These are phyloP conservation scores for Penicillium concentricum DNA, from an alignment of 2,329 filamentous ascomycete genomes.

Conservation along the genomic window DNA sequence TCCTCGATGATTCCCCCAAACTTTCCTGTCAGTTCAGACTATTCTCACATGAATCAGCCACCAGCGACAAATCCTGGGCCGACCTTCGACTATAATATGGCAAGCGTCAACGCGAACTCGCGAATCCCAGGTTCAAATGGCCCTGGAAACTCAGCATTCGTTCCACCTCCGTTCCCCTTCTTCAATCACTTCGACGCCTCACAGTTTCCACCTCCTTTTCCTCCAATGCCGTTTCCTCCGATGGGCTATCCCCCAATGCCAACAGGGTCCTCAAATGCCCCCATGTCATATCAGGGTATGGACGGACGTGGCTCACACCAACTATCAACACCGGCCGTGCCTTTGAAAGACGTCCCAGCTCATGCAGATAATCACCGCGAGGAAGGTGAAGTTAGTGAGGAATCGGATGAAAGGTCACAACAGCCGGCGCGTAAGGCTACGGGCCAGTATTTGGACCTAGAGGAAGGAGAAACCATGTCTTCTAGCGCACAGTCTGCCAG, in stretches of 20 bases:
- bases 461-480: constrained; percentile 28
- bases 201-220: constrained; percentile 33
- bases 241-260: constrained; percentile 22
- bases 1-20: constrained; percentile 29
- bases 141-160: constrained; percentile 22
- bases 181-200: constrained; percentile 35
- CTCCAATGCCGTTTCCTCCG: constrained; percentile 29
- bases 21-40: constrained; percentile 26
- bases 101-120: constrained; percentile 27
- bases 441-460: constrained; percentile 17
- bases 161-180: constrained; percentile 32
- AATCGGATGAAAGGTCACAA: constrained; percentile 41
- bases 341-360: constrained; percentile 27
- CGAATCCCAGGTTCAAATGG: constrained; percentile 33
- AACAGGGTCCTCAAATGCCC: constrained; percentile 13
- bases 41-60: constrained; percentile 24
- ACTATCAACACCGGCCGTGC: background rate
- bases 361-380: constrained; percentile 53
- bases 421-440: background rate
- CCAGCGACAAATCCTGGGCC: constrained; percentile 14
- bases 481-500: constrained; percentile 20
- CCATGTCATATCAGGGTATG: background rate
- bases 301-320: background rate
- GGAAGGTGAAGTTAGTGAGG: constrained; percentile 76
- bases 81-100: constrained; percentile 24